Conservation (phyloP, 176 grass and related monocot species). For the Eremochloa ophiuroides region DNA sequence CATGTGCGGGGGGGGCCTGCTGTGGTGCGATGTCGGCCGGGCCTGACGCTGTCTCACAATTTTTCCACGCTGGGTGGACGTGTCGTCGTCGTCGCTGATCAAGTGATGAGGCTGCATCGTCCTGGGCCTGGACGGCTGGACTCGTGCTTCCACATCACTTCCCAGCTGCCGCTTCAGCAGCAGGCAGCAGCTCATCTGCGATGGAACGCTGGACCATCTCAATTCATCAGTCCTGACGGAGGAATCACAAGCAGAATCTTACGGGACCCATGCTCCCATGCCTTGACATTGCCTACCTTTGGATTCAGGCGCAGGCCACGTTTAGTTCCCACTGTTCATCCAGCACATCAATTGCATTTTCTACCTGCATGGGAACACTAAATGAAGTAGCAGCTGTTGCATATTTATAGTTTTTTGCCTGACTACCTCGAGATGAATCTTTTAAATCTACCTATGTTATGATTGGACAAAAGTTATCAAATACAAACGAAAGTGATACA, state of each 20-base stretch:
- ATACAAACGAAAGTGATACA: too few relatives aligned
- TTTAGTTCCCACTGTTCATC: too few relatives aligned
- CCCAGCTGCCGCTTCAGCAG: background rate
- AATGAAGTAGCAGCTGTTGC: too few relatives aligned
- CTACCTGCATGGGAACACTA: too few relatives aligned
- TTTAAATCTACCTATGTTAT: too few relatives aligned
- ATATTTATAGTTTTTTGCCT: too few relatives aligned
- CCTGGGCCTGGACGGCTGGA: background rate
- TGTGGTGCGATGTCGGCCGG: background rate
- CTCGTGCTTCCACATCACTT: background rate
- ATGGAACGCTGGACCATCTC: background rate
- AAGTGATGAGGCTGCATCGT: background rate
- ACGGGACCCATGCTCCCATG: background rate
- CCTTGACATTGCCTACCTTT: too few relatives aligned
- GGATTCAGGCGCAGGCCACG: background rate
- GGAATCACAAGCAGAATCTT: background rate
- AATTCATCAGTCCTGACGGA: background rate
- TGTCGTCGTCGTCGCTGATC: background rate
- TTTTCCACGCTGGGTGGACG: background rate
- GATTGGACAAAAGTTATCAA: too few relatives aligned
- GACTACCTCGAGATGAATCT: too few relatives aligned
- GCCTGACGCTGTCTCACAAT: background rate
- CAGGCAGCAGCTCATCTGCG: background rate
- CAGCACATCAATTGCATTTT: too few relatives aligned
- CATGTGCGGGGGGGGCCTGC: too few relatives aligned